phyloP scores from a whole-genome alignment of 108 stramenopile genomes.

The Skeletonema marinoi region DNA sequence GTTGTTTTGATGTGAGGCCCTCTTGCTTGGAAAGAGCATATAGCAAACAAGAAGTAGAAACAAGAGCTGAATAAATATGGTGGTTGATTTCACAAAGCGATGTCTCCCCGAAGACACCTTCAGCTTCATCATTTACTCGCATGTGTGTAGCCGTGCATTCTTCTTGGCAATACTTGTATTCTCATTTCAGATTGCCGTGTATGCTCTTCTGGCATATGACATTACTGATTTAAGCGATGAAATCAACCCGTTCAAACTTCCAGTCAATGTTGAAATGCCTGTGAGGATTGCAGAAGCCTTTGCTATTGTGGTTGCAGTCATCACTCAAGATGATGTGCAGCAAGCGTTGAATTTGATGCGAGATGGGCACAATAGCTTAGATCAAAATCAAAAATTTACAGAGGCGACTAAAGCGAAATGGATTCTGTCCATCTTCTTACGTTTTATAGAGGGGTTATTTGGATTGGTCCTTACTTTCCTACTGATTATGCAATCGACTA shows the following conservation, averaged over 20 bases:
- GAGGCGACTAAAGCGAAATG: not conserved
- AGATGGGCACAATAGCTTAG: not conserved
- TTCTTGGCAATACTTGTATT: too few species aligned
- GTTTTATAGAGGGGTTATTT: slow-evolving; percentile 7
- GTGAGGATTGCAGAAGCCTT: slow-evolving; percentile 20
- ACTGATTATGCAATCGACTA: slow-evolving; percentile 14
- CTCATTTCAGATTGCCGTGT: not conserved
- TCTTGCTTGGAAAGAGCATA: too few species aligned
- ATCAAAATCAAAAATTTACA: not conserved
- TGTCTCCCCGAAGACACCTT: too few species aligned
- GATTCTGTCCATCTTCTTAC: not conserved
- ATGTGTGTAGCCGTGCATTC: too few species aligned
- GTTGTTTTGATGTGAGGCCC: too few species aligned
- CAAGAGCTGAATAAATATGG: too few species aligned
- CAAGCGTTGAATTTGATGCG: slow-evolving; percentile 11
- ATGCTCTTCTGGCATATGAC: not conserved
- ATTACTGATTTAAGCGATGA: not conserved
- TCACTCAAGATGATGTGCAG: slow-evolving; percentile 18
- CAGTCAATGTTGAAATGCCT: too few species aligned
- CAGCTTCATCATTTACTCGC: too few species aligned
- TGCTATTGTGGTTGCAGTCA: slow-evolving; percentile 13
- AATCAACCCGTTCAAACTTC: slow-evolving; percentile 9
- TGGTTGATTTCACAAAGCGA: too few species aligned
- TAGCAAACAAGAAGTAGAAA: too few species aligned
- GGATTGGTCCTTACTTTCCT: slow-evolving; percentile 13